Conservation (phyloP, 2,329 filamentous ascomycete species). For the Arthrobotrys megalospora region DNA sequence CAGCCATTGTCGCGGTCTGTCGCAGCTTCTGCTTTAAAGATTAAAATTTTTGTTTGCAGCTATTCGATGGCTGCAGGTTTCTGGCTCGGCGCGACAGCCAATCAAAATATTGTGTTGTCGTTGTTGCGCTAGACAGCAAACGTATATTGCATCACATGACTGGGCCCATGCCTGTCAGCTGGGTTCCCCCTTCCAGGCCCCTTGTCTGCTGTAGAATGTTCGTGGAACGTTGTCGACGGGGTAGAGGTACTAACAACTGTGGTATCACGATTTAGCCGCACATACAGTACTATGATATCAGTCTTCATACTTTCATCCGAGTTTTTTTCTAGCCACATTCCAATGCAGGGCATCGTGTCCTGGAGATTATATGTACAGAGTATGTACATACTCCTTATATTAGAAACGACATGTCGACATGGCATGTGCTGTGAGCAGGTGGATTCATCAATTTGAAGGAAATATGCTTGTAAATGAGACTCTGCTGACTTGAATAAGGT, state of each 20-base stretch:
- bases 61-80: not conserved
- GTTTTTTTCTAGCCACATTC: slow-evolving; percentile 1
- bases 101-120: not conserved
- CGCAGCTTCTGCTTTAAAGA: slow-evolving; percentile 18
- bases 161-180: not conserved
- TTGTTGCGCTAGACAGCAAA: not conserved
- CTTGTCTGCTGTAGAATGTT: not conserved
- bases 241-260: not conserved
- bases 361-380: not conserved
- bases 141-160: not conserved
- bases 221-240: not conserved
- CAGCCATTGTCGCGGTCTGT: slow-evolving; percentile 26
- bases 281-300: not conserved
- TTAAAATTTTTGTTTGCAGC: slow-evolving; percentile 47
- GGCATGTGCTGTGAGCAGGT: not conserved
- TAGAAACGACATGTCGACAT: no score
- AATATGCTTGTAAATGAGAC: not conserved
- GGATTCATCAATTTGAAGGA: not conserved
- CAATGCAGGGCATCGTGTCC: not conserved
- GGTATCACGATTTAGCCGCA: not conserved
- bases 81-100: slow-evolving; percentile 9
- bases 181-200: not conserved
- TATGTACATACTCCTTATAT: not conserved
- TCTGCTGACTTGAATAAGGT: not conserved
- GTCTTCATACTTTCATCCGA: not conserved